Evolutionary conservation across 768 basidiomycete species (phyloP).

Genomic region (Naganishia antarctica): DNA sequence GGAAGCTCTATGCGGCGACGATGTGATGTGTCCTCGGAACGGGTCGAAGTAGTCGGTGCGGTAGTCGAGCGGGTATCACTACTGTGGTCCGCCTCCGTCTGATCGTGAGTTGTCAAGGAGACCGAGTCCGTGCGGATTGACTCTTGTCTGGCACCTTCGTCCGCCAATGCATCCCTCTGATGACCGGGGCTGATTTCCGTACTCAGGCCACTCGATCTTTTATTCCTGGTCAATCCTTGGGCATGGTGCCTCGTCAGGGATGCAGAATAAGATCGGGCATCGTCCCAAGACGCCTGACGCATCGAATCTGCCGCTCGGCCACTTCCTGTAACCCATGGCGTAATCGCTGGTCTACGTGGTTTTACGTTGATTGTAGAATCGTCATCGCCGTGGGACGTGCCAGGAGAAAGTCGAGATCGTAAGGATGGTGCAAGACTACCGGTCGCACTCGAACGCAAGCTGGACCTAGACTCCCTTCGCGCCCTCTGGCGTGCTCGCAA

Average conservation of each 20-base stretch:
- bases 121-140: neutral
- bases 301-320: conserved; percentile 19
- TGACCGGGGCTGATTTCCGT: neutral
- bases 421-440: neutral
- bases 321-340: conserved; percentile 9
- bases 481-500: conserved; percentile 6
- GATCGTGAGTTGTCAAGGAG: neutral
- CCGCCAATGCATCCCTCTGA: neutral
- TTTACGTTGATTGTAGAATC: neutral
- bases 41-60: neutral
- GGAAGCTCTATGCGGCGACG: conserved; percentile 19
- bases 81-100: neutral
- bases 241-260: conserved; percentile 41
- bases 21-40: neutral
- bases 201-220: conserved; percentile 1
- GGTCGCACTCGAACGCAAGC: neutral
- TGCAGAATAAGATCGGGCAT: conserved; percentile 40
- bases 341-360: conserved; percentile 4
- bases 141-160: neutral
- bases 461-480: conserved; percentile 7
- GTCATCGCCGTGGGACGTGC: neutral
- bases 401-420: neutral
- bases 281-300: conserved; percentile 21
- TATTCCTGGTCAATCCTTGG: conserved; percentile 26
- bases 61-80: neutral